phyloP scores from a whole-genome alignment of 2,329 filamentous ascomycete genomes.

The Paecilomyces sp. region DNA sequence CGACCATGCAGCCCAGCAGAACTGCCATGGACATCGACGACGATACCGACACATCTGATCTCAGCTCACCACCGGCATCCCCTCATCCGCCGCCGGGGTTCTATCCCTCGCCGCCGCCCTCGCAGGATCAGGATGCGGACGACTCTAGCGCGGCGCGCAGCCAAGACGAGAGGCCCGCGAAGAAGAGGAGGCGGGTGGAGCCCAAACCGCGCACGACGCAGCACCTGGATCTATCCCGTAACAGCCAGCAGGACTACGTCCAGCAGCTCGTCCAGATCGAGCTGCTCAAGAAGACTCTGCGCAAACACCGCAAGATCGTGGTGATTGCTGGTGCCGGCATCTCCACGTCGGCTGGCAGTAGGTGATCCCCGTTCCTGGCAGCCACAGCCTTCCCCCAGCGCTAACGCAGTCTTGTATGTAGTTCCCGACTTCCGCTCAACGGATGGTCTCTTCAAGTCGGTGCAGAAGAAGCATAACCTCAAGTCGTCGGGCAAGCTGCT shows the following conservation, averaged over 20 bases:
- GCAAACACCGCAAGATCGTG: constrained; percentile 91
- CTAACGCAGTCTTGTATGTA: constrained; percentile 24
- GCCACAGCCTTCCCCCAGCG: constrained; percentile 2
- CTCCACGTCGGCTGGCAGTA: constrained; percentile 89
- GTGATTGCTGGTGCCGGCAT: constrained; percentile 95
- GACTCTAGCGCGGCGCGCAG: constrained; percentile 31
- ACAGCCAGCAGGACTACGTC: constrained; percentile 21
- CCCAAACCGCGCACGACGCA: constrained; percentile 70
- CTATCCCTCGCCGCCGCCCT: constrained; percentile 38
- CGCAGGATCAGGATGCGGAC: constrained; percentile 33
- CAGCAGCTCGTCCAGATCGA: constrained; percentile 59
- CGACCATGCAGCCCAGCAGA: constrained; percentile 3
- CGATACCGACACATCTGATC: constrained; percentile 30
- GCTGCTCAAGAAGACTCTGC: constrained; percentile 64
- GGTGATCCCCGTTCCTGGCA: constrained; percentile 32
- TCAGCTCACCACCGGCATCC: constrained; percentile 36
- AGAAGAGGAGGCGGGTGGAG: constrained; percentile 63
- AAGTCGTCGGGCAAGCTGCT: constrained; percentile 91
- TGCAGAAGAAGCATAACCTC: constrained; percentile 80
- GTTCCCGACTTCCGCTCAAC: constrained; percentile 95
- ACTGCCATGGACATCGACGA: constrained; percentile 17
- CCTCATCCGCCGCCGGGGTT: constrained; percentile 29
- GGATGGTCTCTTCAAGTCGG: constrained; percentile 77
- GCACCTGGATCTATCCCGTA: constrained; percentile 60
- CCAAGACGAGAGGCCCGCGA: constrained; percentile 62